phyloP scores from a whole-genome alignment of 768 basidiomycete species.

The Arthromyces matolae region DNA sequence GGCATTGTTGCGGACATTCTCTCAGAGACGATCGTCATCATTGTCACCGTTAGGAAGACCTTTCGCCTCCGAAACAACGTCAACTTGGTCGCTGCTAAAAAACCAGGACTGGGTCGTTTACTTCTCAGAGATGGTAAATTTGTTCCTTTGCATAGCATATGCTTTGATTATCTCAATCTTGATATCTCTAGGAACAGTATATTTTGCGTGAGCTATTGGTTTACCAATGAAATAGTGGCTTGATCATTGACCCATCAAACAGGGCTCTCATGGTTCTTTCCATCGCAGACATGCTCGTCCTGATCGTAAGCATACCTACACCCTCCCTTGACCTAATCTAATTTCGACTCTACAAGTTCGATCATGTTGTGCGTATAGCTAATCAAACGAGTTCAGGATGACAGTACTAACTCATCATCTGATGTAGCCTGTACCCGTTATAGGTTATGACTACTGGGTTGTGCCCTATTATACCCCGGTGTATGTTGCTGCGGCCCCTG shows the following conservation, averaged over 20 bases:
- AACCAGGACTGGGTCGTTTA: conserved; percentile 21
- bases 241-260: not conserved
- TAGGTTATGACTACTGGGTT: conserved; percentile 32
- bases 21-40: conserved; percentile 27
- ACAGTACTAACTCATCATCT: not conserved
- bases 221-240: not conserved
- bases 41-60: conserved; percentile 25
- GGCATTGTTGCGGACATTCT: conserved; percentile 28
- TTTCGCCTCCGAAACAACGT: conserved; percentile 22
- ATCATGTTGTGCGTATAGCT: conserved; percentile 4
- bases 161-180: no score
- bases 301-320: conserved; percentile 21
- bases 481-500: conserved; percentile 14
- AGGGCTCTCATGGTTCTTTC: conserved; percentile 28
- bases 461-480: conserved; percentile 33
- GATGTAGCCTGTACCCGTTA: conserved; percentile 23
- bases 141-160: not conserved
- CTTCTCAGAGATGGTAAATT: conserved; percentile 23
- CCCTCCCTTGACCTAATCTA: not conserved
- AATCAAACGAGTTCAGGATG: not conserved
- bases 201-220: conserved; percentile 21
- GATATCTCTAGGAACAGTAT: conserved; percentile 18
- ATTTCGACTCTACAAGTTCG: conserved; percentile 1
- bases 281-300: conserved; percentile 12
- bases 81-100: conserved; percentile 15